Conservation (phyloP, 148 eudicot genomes). For the Nyssa sinensis region DNA sequence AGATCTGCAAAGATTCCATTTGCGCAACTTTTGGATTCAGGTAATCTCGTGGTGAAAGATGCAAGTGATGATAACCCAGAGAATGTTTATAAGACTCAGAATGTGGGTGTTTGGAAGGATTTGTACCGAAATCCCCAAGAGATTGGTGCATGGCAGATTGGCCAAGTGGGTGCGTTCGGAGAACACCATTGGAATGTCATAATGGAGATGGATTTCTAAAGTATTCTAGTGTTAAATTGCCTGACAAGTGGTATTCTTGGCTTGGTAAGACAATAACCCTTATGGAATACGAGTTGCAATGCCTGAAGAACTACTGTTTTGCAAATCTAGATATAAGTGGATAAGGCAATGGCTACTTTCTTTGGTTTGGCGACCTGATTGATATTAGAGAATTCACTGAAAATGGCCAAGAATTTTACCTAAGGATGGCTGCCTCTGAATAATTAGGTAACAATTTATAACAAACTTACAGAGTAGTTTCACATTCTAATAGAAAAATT, state of each 20-base stretch:
- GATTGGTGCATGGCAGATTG: conserved; percentile 6
- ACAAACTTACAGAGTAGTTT: no score
- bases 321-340: neutral
- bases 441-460: no score
- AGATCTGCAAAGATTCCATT: no score
- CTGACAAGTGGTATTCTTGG: conserved; percentile 12
- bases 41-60: no score
- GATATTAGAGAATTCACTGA: conserved; percentile 8
- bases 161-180: no score
- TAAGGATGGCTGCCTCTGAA: no score
- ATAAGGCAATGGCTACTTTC: conserved; percentile 19
- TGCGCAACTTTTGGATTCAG: no score
- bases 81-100: no score
- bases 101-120: conserved; percentile 8
- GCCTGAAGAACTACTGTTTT: conserved; percentile 10
- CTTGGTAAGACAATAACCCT: conserved; percentile 7
- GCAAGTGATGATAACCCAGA: no score
- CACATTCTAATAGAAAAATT: no score
- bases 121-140: conserved; percentile 1
- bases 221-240: conserved; percentile 14
- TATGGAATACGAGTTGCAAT: conserved; percentile 7
- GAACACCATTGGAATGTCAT: no score
- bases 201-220: conserved; percentile 15
- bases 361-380: conserved; percentile 21
- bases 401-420: no score